Base-by-base conservation (phyloP, 177 flowering plant genomes). In the Vitis hybrid region DNA sequence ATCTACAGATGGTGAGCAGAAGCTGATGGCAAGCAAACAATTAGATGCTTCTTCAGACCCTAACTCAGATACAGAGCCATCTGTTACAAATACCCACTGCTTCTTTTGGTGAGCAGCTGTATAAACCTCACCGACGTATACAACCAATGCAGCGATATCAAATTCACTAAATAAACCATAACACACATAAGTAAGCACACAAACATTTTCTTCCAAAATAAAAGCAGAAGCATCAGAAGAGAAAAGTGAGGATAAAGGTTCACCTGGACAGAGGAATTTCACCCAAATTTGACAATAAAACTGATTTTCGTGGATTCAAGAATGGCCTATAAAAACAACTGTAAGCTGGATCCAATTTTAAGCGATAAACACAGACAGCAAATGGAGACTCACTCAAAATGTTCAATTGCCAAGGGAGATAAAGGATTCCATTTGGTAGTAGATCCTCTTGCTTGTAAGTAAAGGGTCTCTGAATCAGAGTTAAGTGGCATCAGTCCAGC, bases 1-100 rank as follows among this genome's bases (percentile, higher is more conserved):
- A 62, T 81, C 88, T 2, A 31, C 45, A 56, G 51, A 75, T 13
- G 91, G 86, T 19, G 83, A 76, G 70, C 82, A 83, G 77, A 95
- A 87, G 85, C 84, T 79, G 65, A 95, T 83, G 72, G 99, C 99
- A 66, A 95, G 93, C 77, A 95, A 80, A 66, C 81, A 79, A 62
- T 80, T 70, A 51, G 84, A 72, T 71, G 73, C 59, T 29, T 77
- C 84, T 69, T 74, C 84, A 10, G 78, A 68, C 18, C 80, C 69
- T 60, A 73, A 68, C 63, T 69, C 77, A 53, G 79, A 62, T 51
- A 72, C 51, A 14, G 91, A 88, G 62, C 87, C 87, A 79, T 95
- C 98, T 8, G 96, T 83, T 69, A 90, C 88, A 82, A 93, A 95
- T 61, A 93, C 87, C 99, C 99, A 93, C 74, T 91, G 98, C 76